phyloP scores from a whole-genome alignment of 1,139 yeast genomes.

The Taphrina sp. region DNA sequence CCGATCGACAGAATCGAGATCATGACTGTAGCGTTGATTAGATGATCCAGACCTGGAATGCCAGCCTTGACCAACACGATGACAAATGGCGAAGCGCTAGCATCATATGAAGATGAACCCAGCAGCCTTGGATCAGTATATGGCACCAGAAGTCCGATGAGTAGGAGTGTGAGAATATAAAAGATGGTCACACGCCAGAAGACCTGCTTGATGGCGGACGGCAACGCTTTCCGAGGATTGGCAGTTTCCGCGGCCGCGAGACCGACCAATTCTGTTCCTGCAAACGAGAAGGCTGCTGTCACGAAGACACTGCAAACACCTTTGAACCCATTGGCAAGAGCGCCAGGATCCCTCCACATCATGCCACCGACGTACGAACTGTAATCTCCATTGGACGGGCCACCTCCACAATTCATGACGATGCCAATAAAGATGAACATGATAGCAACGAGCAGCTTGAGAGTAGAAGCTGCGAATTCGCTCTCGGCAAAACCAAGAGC shows the following conservation, averaged over 20 bases:
- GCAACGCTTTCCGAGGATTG: constrained; percentile 67
- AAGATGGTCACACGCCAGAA: constrained; percentile 68
- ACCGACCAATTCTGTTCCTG: constrained; percentile 79
- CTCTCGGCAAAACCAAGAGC: constrained; percentile 75
- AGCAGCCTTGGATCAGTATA: constrained; percentile 54
- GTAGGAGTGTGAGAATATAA: constrained; percentile 58
- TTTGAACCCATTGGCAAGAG: constrained; percentile 65
- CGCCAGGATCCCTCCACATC: constrained; percentile 58
- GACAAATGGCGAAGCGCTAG: constrained; percentile 71
- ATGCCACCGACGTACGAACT: constrained; percentile 62
- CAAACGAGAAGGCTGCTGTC: constrained; percentile 82
- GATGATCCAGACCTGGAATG: constrained; percentile 61
- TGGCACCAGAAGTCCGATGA: constrained; percentile 56
- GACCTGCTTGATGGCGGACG: constrained; percentile 68
- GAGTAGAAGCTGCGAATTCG: constrained; percentile 59
- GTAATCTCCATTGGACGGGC: constrained; percentile 46
- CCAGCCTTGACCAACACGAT: constrained; percentile 62
- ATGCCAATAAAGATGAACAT: constrained; percentile 67
- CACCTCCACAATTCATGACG: constrained; percentile 65
- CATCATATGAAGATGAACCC: constrained; percentile 50
- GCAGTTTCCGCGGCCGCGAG: constrained; percentile 81
- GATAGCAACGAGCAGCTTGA: constrained; percentile 60
- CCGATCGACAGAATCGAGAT: constrained; percentile 69
- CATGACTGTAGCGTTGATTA: constrained; percentile 70
- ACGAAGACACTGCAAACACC: constrained; percentile 84